Conservation (phyloP, 2,329 filamentous ascomycete genomes). For the Podosphaera aphanis region DNA sequence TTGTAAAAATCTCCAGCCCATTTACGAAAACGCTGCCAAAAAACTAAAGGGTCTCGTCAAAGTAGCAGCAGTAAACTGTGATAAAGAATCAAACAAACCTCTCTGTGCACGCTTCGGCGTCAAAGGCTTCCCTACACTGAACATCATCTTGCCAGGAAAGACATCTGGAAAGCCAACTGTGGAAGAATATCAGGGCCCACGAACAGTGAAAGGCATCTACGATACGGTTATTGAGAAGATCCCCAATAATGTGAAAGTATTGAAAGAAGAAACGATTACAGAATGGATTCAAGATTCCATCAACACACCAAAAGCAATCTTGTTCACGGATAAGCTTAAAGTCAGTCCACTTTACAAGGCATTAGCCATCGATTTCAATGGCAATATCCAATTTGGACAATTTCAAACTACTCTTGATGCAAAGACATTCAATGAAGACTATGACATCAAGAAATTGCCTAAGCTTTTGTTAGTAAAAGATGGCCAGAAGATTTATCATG, state of each 20-base stretch:
- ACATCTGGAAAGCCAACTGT: slow-evolving; percentile 58
- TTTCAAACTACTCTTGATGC: slow-evolving; percentile 53
- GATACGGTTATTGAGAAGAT: slow-evolving; percentile 71
- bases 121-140: slow-evolving; percentile 85
- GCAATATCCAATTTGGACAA: slow-evolving; percentile 56
- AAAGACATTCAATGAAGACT: slow-evolving; percentile 43
- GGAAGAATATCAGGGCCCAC: slow-evolving; percentile 72
- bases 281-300: slow-evolving; percentile 45
- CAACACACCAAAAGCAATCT: slow-evolving; percentile 56
- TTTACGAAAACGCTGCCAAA: slow-evolving; percentile 82
- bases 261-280: slow-evolving; percentile 60
- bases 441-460: slow-evolving; percentile 57
- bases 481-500: slow-evolving; percentile 46
- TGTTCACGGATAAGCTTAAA: slow-evolving; percentile 85
- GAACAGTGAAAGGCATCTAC: slow-evolving; percentile 67
- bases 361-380: slow-evolving; percentile 76
- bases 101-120: slow-evolving; percentile 72
- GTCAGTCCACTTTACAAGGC: slow-evolving; percentile 65
- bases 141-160: slow-evolving; percentile 71
- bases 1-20: slow-evolving; percentile 85
- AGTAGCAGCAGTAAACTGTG: slow-evolving; percentile 84
- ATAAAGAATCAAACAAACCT: slow-evolving; percentile 76
- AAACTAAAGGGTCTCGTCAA: slow-evolving; percentile 80
- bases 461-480: slow-evolving; percentile 57
- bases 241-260: slow-evolving; percentile 66